Percentiles rank a stretch among this genome's conserved stretches.
These are phyloP conservation scores for Phialophora expanda DNA, from an alignment of 2,329 filamentous ascomycete species.

Conservation along the genomic window DNA sequence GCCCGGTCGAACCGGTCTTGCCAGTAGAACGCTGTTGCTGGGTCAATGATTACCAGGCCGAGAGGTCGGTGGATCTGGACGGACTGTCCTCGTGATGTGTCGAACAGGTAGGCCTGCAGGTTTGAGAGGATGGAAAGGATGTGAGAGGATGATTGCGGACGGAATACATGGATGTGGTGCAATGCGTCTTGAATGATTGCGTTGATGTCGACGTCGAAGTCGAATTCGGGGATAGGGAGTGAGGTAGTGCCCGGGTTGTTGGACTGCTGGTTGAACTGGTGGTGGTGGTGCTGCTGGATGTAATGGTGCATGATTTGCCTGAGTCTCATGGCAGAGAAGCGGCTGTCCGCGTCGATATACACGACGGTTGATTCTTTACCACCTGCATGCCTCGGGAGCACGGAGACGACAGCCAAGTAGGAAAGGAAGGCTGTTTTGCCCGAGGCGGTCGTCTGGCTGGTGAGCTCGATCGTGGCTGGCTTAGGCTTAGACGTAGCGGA, in stretches of 20 bases:
- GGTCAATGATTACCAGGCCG: constrained; percentile 60
- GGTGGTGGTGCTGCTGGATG: constrained; percentile 31
- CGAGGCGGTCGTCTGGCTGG: constrained; percentile 55
- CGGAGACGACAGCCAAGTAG: constrained; percentile 57
- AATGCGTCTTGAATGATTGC: constrained; percentile 44
- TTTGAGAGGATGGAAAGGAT: constrained; percentile 56
- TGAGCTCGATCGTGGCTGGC: constrained; percentile 59
- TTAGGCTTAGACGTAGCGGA: not conserved
- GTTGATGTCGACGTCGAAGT: not conserved
- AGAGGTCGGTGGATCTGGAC: constrained; percentile 49
- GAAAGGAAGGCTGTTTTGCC: constrained; percentile 67
- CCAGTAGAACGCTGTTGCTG: constrained; percentile 62
- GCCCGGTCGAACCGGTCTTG: constrained; percentile 55
- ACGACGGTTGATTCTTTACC: constrained; percentile 59
- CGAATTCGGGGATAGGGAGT: not conserved
- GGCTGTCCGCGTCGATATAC: constrained; percentile 61
- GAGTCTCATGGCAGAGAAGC: constrained; percentile 59
- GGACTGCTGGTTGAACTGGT: not conserved
- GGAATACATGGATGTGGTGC: constrained; percentile 64
- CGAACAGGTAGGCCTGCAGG: constrained; percentile 59
- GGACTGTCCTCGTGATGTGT: constrained; percentile 46
- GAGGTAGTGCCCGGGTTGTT: not conserved
- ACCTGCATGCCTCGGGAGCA: constrained; percentile 53
- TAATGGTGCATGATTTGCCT: constrained; percentile 41
- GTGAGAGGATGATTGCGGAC: constrained; percentile 57